These are phyloP conservation scores for Elaphomyces granulatus DNA, from an alignment of 495 filamentous ascomycete genomes.

Conservation along the genomic window DNA sequence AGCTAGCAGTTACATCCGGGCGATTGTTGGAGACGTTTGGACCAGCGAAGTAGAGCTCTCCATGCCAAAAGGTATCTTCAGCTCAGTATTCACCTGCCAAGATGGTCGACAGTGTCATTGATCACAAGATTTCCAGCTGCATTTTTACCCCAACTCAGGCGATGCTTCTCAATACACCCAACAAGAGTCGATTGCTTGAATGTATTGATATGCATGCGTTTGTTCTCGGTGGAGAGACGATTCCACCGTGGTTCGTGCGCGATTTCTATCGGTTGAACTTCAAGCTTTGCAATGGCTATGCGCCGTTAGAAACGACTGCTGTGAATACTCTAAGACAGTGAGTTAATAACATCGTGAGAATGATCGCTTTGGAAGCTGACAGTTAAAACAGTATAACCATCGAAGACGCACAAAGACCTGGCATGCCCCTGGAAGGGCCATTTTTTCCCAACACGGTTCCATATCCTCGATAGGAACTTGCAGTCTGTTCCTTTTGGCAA, in stretches of 20 bases:
- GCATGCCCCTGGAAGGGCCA: too few species aligned
- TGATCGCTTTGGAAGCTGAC: background rate
- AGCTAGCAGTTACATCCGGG: conserved; percentile 11
- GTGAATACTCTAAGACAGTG: background rate
- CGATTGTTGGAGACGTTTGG: conserved; percentile 18
- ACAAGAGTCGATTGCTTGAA: background rate
- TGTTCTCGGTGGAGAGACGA: conserved; percentile 1
- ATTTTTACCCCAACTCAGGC: conserved; percentile 6
- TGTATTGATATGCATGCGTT: background rate
- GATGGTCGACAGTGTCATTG: background rate
- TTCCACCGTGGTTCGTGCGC: conserved; percentile 2
- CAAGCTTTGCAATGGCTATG: conserved; percentile 2
- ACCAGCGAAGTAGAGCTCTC: conserved; percentile 32
- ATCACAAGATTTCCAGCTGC: conserved; percentile 5
- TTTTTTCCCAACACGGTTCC: conserved; percentile 7
- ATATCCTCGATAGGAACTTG: conserved; percentile 28
- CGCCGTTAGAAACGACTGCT: conserved; percentile 1
- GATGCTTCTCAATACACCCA: background rate
- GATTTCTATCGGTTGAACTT: conserved; percentile 1
- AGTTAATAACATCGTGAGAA: background rate
- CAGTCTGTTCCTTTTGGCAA: conserved; percentile 22
- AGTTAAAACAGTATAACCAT: conserved; percentile 1
- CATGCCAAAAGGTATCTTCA: conserved; percentile 24
- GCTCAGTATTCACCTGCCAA: conserved; percentile 1
- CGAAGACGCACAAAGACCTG: background rate